These are phyloP conservation scores for Stagonosporopsis vannaccii DNA, from an alignment of 2,329 filamentous ascomycete genomes.

Conservation along the genomic window DNA sequence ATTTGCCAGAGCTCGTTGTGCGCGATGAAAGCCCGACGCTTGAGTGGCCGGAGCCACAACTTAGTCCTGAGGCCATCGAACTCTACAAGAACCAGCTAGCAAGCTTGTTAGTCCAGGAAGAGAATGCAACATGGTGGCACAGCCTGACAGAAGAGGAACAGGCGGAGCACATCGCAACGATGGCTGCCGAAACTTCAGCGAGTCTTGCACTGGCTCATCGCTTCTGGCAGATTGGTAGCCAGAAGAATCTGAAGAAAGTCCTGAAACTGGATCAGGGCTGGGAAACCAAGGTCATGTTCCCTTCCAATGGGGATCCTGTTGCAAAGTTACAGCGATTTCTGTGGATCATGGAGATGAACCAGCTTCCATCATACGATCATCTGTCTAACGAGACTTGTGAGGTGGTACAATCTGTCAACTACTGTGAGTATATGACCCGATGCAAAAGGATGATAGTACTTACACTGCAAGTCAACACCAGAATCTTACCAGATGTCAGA, in stretches of 20 bases:
- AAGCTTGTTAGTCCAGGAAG: neutral
- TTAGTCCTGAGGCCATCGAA: constrained; percentile 2
- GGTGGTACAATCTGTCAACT: constrained; percentile 42
- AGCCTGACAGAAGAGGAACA: constrained; percentile 7
- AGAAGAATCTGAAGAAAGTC: constrained; percentile 25
- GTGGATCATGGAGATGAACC: constrained; percentile 23
- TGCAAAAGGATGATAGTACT: neutral
- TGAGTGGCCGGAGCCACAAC: neutral
- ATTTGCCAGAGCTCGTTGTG: neutral
- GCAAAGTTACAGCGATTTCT: constrained; percentile 26
- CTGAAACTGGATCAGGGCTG: constrained; percentile 17
- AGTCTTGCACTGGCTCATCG: constrained; percentile 7
- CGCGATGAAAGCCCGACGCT: neutral
- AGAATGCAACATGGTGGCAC: constrained; percentile 10
- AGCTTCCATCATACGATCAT: constrained; percentile 32
- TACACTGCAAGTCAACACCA: constrained; percentile 32
- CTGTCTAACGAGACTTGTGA: constrained; percentile 36
- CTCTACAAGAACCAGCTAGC: constrained; percentile 7
- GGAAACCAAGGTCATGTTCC: constrained; percentile 28
- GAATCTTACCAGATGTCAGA: constrained; percentile 32
- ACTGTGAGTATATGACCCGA: constrained; percentile 29
- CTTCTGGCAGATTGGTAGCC: constrained; percentile 19
- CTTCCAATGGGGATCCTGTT: constrained; percentile 24
- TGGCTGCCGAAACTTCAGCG: constrained; percentile 3
- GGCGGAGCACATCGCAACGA: constrained; percentile 3